These are phyloP conservation scores for Diutina rugosa DNA, from an alignment of 1,139 yeast genomes.

Conservation along the genomic window DNA sequence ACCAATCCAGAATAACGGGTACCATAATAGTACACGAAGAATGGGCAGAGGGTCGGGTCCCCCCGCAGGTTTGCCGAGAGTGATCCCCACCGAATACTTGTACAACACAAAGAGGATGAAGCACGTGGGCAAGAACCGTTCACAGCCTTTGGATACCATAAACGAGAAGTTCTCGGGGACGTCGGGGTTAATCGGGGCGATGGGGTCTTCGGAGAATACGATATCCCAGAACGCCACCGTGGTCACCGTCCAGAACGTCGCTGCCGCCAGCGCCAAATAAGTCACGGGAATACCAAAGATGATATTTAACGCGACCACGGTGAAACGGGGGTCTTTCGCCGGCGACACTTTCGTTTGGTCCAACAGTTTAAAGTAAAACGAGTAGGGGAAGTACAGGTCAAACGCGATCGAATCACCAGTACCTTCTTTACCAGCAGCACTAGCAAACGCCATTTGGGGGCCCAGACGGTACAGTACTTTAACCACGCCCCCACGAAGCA, in stretches of 20 bases:
- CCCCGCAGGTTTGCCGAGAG: background rate
- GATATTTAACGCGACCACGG: constrained; percentile 45
- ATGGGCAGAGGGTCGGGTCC: constrained; percentile 19
- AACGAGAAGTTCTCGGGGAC: constrained; percentile 42
- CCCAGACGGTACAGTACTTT: constrained; percentile 45
- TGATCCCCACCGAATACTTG: constrained; percentile 24
- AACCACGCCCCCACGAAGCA: constrained; percentile 74
- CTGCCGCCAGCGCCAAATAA: constrained; percentile 38
- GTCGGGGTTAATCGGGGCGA: constrained; percentile 42
- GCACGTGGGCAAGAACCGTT: constrained; percentile 63
- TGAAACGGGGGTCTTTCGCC: constrained; percentile 56
- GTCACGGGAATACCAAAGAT: constrained; percentile 48
- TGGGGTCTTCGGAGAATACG: constrained; percentile 73
- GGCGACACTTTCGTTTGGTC: constrained; percentile 17
- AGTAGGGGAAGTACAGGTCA: constrained; percentile 61
- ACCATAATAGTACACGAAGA: constrained; percentile 54
- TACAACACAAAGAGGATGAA: constrained; percentile 68
- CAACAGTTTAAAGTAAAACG: constrained; percentile 41
- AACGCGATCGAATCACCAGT: constrained; percentile 50
- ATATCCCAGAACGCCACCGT: constrained; percentile 84
- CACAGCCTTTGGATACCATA: constrained; percentile 58
- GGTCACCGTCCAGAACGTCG: constrained; percentile 49
- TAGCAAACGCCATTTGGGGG: constrained; percentile 31
- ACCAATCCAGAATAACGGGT: constrained; percentile 77
- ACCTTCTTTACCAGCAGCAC: constrained; percentile 32